These are phyloP conservation scores for Aspergillus campestris DNA, from an alignment of 495 filamentous ascomycete species.

Conservation along the genomic window DNA sequence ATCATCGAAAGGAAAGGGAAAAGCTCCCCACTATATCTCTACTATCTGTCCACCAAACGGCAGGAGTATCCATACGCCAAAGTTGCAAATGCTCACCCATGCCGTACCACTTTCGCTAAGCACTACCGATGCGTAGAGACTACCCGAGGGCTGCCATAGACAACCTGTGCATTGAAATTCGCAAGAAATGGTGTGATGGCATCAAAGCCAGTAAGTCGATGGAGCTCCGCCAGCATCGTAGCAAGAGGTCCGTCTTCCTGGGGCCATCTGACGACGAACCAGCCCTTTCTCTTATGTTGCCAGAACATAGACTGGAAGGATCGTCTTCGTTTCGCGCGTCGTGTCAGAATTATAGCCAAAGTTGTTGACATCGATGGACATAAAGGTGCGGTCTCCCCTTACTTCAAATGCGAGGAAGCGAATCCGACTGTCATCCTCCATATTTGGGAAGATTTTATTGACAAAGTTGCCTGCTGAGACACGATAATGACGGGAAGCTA, in stretches of 20 bases:
- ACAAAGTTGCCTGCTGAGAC: background rate
- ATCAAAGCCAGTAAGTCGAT: background rate
- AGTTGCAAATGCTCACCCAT: too few relatives aligned
- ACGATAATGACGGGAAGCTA: background rate
- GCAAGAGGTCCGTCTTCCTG: background rate
- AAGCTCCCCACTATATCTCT: too few relatives aligned
- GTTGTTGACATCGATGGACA: background rate
- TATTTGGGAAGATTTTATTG: background rate
- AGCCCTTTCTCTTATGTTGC: background rate
- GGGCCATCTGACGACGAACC: background rate
- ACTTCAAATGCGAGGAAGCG: background rate
- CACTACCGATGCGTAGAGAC: too few relatives aligned
- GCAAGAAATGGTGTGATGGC: background rate
- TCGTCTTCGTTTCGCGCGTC: background rate
- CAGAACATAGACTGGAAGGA: conserved; percentile 1
- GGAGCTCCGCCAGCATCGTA: background rate
- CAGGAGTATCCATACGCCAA: too few relatives aligned
- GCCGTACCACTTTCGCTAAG: too few relatives aligned
- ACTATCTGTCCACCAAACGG: too few relatives aligned
- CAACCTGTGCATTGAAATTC: background rate
- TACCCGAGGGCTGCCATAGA: background rate
- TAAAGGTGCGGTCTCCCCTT: background rate
- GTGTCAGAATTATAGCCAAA: background rate
- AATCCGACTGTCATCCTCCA: background rate
- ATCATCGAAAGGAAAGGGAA: too few relatives aligned